Evolutionary conservation across 2,329 filamentous ascomycete species (phyloP), one percentile per base, ranked within the genome.

Genomic region (Aspergillus sojae): DNA sequence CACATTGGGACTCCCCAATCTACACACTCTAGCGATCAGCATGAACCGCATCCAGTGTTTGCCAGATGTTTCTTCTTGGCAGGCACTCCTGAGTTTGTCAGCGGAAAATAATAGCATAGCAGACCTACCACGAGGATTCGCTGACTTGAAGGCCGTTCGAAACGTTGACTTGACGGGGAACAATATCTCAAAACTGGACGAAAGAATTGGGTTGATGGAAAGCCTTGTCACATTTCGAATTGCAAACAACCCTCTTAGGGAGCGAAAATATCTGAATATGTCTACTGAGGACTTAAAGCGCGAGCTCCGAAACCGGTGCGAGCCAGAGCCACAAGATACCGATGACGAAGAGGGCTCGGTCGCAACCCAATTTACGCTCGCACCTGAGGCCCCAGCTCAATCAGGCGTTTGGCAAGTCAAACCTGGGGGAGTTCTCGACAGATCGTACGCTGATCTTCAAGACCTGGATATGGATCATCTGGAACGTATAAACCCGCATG

Each of bases 161-260:
- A 90, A 89, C 61, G 91, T 90, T 34, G 93, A 97, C 75, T 90
- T 98, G 68, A 91, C 91, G 0, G 89, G 90, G 68, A 99, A 99
- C 72, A 88, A 95, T 67, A 88, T 99, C 55, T 88, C 87, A 2
- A 82, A 86, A 14, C 77, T 99, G 9, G 91, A 95, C 34, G 85
- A 92, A 0, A 89, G 88, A 67, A 87, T 98, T 62, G 91, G 90
- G 5, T 81, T 87, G 30, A 97, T 98, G 93, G 88, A 92, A 6
- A 88, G 80, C 52, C 80, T 99, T 11, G 85, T 88, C 23, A 89
- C 89, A 74, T 85, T 98, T 48, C 88, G 89, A 5, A 82, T 99
- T 36, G 89, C 89, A 50, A 93, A 93, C n/a, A 99, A 99, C 71
- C 95, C 95, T 0, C 81, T 99, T 16, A 86, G 91, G 16, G 93